Conservation (phyloP, 1,284 basidiomycete species). For the Apiotrichum montevideense region DNA sequence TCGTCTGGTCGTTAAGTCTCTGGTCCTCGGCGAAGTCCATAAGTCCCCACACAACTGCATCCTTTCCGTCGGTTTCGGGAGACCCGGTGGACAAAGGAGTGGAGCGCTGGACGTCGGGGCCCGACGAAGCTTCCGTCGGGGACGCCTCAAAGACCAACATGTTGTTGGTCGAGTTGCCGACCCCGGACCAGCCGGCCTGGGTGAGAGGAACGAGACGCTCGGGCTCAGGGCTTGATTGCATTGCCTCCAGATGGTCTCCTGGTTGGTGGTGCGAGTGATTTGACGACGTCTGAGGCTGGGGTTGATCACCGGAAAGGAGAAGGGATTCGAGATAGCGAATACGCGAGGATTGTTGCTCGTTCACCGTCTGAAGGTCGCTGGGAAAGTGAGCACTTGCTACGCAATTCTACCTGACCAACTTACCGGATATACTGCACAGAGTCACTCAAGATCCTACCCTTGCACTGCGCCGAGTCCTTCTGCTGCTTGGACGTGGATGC, state of each 20-base stretch:
- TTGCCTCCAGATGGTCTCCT: constrained; percentile 24
- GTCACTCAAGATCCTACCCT: constrained; percentile 37
- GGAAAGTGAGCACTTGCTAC: background rate
- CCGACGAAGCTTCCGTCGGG: constrained; percentile 26
- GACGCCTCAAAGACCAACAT: constrained; percentile 32
- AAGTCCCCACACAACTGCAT: constrained; percentile 16
- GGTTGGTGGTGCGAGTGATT: constrained; percentile 8
- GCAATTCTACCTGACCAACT: background rate
- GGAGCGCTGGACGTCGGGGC: constrained; percentile 23
- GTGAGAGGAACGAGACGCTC: constrained; percentile 25
- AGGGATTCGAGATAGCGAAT: constrained; percentile 36
- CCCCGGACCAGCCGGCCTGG: constrained; percentile 9
- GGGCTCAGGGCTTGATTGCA: constrained; percentile 34
- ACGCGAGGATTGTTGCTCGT: constrained; percentile 28
- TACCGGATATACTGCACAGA: constrained; percentile 41
- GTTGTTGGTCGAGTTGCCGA: constrained; percentile 6
- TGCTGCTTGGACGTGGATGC: constrained; percentile 25
- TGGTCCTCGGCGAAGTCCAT: constrained; percentile 14
- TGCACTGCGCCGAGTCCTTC: constrained; percentile 40
- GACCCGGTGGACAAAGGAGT: constrained; percentile 17
- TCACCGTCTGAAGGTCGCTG: constrained; percentile 33
- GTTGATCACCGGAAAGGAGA: constrained; percentile 14
- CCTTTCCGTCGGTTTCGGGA: constrained; percentile 22
- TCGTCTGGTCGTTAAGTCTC: background rate
- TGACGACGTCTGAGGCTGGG: constrained; percentile 2